These are phyloP conservation scores for Tilletia caries DNA, from an alignment of 1,284 basidiomycete species.

Conservation along the genomic window DNA sequence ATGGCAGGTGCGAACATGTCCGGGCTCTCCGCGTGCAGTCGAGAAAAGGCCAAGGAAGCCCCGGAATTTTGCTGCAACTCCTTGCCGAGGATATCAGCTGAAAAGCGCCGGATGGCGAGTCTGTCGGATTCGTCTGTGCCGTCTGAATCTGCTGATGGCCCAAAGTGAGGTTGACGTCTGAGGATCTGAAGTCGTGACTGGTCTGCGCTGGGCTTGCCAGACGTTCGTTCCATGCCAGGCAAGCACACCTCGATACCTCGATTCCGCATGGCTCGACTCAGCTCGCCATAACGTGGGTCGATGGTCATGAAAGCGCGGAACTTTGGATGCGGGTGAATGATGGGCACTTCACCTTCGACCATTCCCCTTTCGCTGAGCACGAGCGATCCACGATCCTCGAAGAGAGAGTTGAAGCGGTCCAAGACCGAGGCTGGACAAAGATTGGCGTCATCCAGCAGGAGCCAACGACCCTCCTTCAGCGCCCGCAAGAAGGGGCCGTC, in stretches of 20 bases:
- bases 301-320: slow-evolving; percentile 94
- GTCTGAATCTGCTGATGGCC: background rate
- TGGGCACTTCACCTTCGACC: slow-evolving; percentile 70
- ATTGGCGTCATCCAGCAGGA: slow-evolving; percentile 89
- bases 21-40: background rate
- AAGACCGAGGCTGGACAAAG: slow-evolving; percentile 91
- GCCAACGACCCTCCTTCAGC: slow-evolving; percentile 81
- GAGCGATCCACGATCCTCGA: slow-evolving; percentile 77
- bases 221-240: too few relatives aligned
- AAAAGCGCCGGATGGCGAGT: too few relatives aligned
- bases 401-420: slow-evolving; percentile 93
- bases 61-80: background rate
- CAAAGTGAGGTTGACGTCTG: too few relatives aligned
- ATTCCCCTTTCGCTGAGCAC: slow-evolving; percentile 85
- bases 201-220: too few relatives aligned
- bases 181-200: too few relatives aligned
- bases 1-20: background rate
- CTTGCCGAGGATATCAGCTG: too few relatives aligned
- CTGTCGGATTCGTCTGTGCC: too few relatives aligned
- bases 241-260: slow-evolving; percentile 80
- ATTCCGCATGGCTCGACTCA: slow-evolving; percentile 97
- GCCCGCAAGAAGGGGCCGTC: slow-evolving; percentile 90
- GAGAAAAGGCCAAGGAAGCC: background rate
- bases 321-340: slow-evolving; percentile 75
- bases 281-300: slow-evolving; percentile 84